Evolutionary conservation across 1,284 basidiomycete species (phyloP), one percentile per base, ranked within the genome.

Genomic region (Crucibulum cyathiforme): DNA sequence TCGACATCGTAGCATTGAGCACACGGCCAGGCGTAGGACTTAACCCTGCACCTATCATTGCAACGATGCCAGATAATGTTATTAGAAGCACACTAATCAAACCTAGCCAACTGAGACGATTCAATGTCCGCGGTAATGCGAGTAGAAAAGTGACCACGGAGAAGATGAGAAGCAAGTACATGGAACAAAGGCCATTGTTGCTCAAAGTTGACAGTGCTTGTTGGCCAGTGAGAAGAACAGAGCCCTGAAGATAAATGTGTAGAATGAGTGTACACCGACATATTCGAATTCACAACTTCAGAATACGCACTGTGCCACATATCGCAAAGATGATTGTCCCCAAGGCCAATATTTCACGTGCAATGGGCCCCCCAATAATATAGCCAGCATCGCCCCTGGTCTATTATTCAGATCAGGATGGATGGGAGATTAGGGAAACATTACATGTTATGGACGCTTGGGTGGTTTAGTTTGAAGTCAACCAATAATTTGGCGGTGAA

Each of bases 401-500:
- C 49, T 15, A n/a, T 39, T 12, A 19, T 10, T 19, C 9, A 13
- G 35, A 53, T 61, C 24, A 59, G 45, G 24, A 43, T 15, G 46
- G 6, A 50, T 8, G 19, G 36, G 43, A 45, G 9, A 5, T 31
- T 6, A 35, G 34, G 12, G 46, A 13, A 36, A 31, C 49, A 61
- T 73, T 76, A 84, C 81, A 86, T 85, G 60, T 77, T 85, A 62
- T 87, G 85, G 5, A 85, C 84, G 34, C 78, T 76, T 4, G 82
- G 84, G 63, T 87, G 85, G 59, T 83, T 83, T 15, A 85, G 59
- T 70, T 86, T 87, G 77, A 87, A 87, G 67, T 85, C 80, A 53
- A 86, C 78, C 38, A 86, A 73, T 4, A 85, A 69, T 62, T 85
- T 85, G 7, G 84, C 80, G 0, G 85, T 86, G 63, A 80, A 85